phyloP scores from a whole-genome alignment of 371 early-diverging fungal genomes.

The Mucor saturninus region DNA sequence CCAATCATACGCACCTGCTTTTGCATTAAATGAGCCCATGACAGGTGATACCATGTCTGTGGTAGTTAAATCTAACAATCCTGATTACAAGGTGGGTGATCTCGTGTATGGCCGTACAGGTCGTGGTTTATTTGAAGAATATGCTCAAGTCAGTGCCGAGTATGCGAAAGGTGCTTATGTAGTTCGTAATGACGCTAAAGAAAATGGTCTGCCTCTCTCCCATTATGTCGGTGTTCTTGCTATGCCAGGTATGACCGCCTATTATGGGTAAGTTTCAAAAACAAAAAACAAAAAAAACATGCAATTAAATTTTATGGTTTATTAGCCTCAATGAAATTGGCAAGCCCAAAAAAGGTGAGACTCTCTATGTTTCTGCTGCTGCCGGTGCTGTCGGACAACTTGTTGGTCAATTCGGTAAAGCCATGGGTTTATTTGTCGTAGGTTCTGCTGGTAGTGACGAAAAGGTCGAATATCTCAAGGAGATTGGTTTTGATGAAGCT shows the following conservation, averaged over 20 bases:
- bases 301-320: too few relatives aligned
- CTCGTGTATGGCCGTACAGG: constrained; percentile 61
- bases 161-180: constrained; percentile 29
- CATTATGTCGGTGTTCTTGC: constrained; percentile 61
- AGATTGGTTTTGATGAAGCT: constrained; percentile 71
- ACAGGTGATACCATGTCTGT: constrained; percentile 63
- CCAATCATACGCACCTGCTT: constrained; percentile 60
- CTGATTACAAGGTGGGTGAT: constrained; percentile 64
- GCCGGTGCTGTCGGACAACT: constrained; percentile 64
- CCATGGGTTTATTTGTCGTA: constrained; percentile 67
- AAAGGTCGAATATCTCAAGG: constrained; percentile 71
- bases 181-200: constrained; percentile 45
- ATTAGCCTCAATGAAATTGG: constrained; percentile 18
- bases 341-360: constrained; percentile 52
- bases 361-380: constrained; percentile 59
- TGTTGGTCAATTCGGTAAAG: constrained; percentile 73
- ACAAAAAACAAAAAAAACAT: not conserved
- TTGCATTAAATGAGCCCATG: constrained; percentile 62
- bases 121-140: constrained; percentile 58
- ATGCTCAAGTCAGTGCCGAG: constrained; percentile 39
- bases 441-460: constrained; percentile 80
- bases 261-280: constrained; percentile 32
- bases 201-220: constrained; percentile 48
- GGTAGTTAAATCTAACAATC: constrained; percentile 64
- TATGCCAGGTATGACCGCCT: constrained; percentile 61